phyloP scores from a whole-genome alignment of 768 basidiomycete species.

The Mycena filopes region DNA sequence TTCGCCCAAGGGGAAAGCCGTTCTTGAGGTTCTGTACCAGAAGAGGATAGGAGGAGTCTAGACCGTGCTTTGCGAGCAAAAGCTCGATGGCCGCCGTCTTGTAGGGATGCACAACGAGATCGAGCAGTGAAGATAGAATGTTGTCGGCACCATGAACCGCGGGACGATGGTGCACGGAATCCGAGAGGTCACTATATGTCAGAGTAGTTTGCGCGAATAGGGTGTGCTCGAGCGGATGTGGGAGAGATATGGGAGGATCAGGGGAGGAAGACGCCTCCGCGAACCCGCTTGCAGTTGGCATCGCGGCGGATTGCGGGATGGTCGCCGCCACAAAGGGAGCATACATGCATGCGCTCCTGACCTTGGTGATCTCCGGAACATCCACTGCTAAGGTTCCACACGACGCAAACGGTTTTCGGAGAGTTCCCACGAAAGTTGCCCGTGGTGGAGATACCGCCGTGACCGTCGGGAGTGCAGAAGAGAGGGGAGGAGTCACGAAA shows the following conservation, averaged over 20 bases:
- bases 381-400: no score
- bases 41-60: conserved; percentile 39
- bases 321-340: neutral
- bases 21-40: conserved; percentile 41
- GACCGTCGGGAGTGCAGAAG: no score
- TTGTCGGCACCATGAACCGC: neutral
- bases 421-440: no score
- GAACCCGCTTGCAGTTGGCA: conserved; percentile 1
- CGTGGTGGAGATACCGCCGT: no score
- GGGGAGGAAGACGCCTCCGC: neutral
- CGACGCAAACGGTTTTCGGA: no score
- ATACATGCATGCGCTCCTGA: neutral
- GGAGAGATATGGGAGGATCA: conserved; percentile 6
- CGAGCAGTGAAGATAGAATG: conserved; percentile 33
- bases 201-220: neutral
- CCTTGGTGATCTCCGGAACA: no score
- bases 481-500: no score
- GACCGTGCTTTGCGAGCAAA: conserved; percentile 35
- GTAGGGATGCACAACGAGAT: conserved; percentile 44
- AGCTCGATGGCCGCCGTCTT: conserved; percentile 39
- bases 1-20: conserved; percentile 46
- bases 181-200: conserved; percentile 28
- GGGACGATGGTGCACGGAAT: conserved; percentile 31
- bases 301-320: neutral
- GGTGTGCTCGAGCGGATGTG: neutral